Evolutionary conservation across 371 early-diverging fungal species (phyloP), one percentile per base, ranked within the genome.

Genomic region (Mortierella polycephala): DNA sequence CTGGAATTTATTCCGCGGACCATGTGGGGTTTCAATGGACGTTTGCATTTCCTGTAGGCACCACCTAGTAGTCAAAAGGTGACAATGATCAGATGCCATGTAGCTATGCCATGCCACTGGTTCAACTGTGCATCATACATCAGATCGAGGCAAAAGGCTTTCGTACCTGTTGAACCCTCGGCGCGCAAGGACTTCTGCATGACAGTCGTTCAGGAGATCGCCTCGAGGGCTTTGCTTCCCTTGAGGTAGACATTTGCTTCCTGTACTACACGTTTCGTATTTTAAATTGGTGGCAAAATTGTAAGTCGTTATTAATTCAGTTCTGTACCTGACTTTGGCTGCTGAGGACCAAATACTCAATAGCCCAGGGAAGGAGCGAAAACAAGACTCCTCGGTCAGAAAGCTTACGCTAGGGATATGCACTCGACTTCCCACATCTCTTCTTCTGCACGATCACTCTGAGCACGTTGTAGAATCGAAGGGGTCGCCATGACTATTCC

Each of bases 121-220:
- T 42, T 40, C 16, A 20, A 14, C 51, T 30, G 57, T 12, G 23
- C 49, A 37, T 7, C 16, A 13, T 39, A 10, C 14, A 50, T 55
- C n/a, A 60, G 0, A 60, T 16, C 3, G 18, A 39, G n/a, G 74
- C 65, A 41, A 47, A 18, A 30, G 49, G 40, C 13, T 75, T 46
- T 44, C 74, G 77, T 85, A 94, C 91, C 85, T 86, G 51, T 92
- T 81, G 65, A 95, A 90, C 10, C 89, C 90, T 66, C 96, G 86
- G 12, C 94, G 89, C 21, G 95, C 93, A 30, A 96, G 81, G 0
- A 94, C 84, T 75, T 96, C 96, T 13, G 95, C 96, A 79, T 96
- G 96, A 69, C 88, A 86, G 82, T 96, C 96, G 77, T 92, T 90
- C 7, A 96, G 77, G 10, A 85, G 60, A 64, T 90, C 89, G 39